Percentiles rank a stretch among this genome's conserved stretches.
These are phyloP conservation scores for Centrapalus pauciflorus DNA, from an alignment of 129 eudicot genomes.

Conservation along the genomic window DNA sequence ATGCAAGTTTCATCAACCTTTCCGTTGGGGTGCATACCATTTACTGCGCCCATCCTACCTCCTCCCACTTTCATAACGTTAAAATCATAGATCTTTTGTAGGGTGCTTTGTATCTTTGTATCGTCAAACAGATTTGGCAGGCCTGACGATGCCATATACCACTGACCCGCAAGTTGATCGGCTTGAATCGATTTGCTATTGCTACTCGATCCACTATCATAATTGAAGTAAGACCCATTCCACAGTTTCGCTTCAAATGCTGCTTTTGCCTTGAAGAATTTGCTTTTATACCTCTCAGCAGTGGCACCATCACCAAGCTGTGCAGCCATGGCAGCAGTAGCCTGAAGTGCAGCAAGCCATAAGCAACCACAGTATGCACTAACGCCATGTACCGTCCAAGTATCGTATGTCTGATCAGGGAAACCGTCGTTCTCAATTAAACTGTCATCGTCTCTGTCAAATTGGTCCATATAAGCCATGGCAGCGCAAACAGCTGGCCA, in stretches of 20 bases:
- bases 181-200: conserved; percentile 94
- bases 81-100: conserved; percentile 74
- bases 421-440: conserved; percentile 92
- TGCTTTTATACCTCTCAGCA: conserved; percentile 61
- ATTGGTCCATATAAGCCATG: conserved; percentile 94
- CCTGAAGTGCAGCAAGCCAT: conserved; percentile 95
- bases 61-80: conserved; percentile 89
- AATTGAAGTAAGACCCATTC: conserved; percentile 92
- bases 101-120: conserved; percentile 48
- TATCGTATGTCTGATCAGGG: conserved; percentile 92
- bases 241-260: conserved; percentile 71
- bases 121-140: conserved; percentile 78
- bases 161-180: conserved; percentile 96
- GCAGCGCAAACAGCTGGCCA: conserved; percentile 98
- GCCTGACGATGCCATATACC: conserved; percentile 92
- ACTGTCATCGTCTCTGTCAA: conserved; percentile 69
- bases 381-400: conserved; percentile 97
- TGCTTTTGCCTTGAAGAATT: conserved; percentile 59
- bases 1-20: conserved; percentile 93
- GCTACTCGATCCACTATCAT: conserved; percentile 87
- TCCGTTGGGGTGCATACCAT: conserved; percentile 94
- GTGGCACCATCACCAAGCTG: conserved; percentile 68
- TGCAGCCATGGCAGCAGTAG: conserved; percentile 88
- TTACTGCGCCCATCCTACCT: conserved; percentile 96
- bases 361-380: conserved; percentile 94